A percentile compares a stretch with the other conserved stretches of the same genome.
Evolutionary conservation across 2,329 filamentous ascomycete species (phyloP).

Genomic region (Fonsecaea nubica): DNA sequence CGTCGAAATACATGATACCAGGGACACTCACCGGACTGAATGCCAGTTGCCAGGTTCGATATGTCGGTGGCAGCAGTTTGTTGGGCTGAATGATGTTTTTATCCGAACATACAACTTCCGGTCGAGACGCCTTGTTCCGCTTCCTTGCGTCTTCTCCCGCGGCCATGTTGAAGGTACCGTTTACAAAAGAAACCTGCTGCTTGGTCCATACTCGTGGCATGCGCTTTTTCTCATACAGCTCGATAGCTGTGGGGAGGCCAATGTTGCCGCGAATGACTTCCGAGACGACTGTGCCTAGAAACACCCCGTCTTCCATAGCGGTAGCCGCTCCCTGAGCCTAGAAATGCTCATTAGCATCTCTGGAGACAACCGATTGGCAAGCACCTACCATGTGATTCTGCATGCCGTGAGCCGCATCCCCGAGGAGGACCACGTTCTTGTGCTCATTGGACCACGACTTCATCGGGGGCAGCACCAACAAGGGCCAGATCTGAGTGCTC

Average conservation of each 20-base stretch:
- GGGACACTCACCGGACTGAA: constrained; percentile 28
- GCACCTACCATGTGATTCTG: constrained; percentile 48
- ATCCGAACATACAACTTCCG: constrained; percentile 27
- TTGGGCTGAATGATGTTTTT: constrained; percentile 23
- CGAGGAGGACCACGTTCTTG: constrained; percentile 55
- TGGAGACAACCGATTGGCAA: neutral
- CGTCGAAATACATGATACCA: constrained; percentile 36
- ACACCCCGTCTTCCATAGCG: constrained; percentile 54
- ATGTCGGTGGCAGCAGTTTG: constrained; percentile 29
- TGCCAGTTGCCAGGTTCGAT: constrained; percentile 34
- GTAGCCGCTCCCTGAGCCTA: constrained; percentile 53
- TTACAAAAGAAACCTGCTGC: constrained; percentile 48
- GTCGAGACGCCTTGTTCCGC: constrained; percentile 24
- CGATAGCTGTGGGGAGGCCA: constrained; percentile 46
- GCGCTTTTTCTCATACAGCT: constrained; percentile 50
- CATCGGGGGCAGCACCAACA: constrained; percentile 53
- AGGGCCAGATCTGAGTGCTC: constrained; percentile 52
- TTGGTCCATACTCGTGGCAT: constrained; percentile 54
- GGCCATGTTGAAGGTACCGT: constrained; percentile 33
- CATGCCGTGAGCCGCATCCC: constrained; percentile 49
- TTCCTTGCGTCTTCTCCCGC: constrained; percentile 21
- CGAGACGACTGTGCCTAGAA: constrained; percentile 48
- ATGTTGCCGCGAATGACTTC: constrained; percentile 47
- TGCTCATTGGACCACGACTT: constrained; percentile 50
- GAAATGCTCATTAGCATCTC: constrained; percentile 2